Conservation (phyloP, 352 stramenopile species). For the Pseudoperonospora humuli region DNA sequence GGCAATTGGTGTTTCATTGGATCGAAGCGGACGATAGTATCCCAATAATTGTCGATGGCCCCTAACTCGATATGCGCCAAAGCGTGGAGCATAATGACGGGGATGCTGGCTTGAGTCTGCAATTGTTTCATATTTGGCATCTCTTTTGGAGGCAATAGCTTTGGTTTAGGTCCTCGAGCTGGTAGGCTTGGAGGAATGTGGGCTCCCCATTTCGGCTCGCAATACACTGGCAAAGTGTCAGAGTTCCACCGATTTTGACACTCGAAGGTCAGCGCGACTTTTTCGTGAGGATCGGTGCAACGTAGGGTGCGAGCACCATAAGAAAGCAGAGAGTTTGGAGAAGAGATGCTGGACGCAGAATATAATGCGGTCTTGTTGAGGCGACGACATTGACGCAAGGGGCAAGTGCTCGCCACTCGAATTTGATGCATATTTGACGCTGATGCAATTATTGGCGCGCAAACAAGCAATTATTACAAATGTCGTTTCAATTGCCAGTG, state of each 20-base stretch:
- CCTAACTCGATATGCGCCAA: slow-evolving; percentile 83
- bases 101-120: slow-evolving; percentile 40
- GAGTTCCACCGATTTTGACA: slow-evolving; percentile 39
- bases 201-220: slow-evolving; percentile 17
- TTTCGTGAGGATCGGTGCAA: slow-evolving; percentile 40
- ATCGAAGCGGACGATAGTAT: slow-evolving; percentile 79
- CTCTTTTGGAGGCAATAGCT: slow-evolving; percentile 55
- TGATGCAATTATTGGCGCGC: too few relatives aligned
- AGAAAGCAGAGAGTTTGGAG: slow-evolving; percentile 40
- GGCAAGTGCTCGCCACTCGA: background rate
- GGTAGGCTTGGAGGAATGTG: slow-evolving; percentile 41
- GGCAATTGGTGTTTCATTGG: slow-evolving; percentile 37
- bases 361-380: background rate
- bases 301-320: slow-evolving; percentile 58
- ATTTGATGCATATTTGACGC: background rate
- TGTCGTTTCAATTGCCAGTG: too few relatives aligned
- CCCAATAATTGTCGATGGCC: slow-evolving; percentile 85
- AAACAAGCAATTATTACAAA: too few relatives aligned
- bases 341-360: background rate
- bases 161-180: slow-evolving; percentile 33
- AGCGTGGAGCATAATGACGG: slow-evolving; percentile 70
- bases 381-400: background rate
- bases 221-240: slow-evolving; percentile 32
- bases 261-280: slow-evolving; percentile 55
- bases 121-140: slow-evolving; percentile 68